Base-by-base conservation (phyloP, 2,329 filamentous ascomycete genomes). In the Bisporella sp. region DNA sequence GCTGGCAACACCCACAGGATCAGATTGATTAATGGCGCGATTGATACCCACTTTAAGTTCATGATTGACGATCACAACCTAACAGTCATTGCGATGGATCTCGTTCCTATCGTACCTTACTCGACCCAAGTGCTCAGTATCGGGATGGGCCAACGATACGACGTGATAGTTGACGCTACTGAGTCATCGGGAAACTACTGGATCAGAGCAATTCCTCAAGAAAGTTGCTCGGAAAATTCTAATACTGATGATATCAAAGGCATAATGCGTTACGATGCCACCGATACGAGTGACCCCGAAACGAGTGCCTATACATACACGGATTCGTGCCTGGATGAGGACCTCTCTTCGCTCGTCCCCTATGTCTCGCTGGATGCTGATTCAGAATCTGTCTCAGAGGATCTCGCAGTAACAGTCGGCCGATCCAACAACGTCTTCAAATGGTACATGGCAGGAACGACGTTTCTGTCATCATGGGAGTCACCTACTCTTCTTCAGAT, bases 51-150 rank as follows among this genome's bases (percentile, higher is more conserved):
- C 4, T 79, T 77, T 68, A 73, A 75, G 4, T 60, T 71, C 4
- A 61, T 71, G 1, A 69, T 68, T 28, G 73, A 79, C 43, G 73
- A 73, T 3, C 61, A 74, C 48, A 81, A 74, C 3, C 58, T 79
- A 1, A 83, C 82, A 0, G 78, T 76, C 4, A 72, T 88, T 45
- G 82, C 83, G 66, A 88, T 85, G 60, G 73, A 84, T 44, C 62
- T 72, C 9, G 77, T 83, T 0, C 56, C 56, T 6, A 56, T 58
- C 31, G 47, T 47, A 2, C 50, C 54, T 5, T 58, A 56, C n/a
- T 31, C 32, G 9, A 56, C 54, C 5, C 3, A 82, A 78, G 0
- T 67, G 64, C 5, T 81, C 73, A 79, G 73, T 4, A 69, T 86
- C 21, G 81, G 74, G 30, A 73, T 84, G 31, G 66, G 42, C 41